Evolutionary conservation across 345 rosid genomes (phyloP).

Genomic region (Anastatica hierochuntica): DNA sequence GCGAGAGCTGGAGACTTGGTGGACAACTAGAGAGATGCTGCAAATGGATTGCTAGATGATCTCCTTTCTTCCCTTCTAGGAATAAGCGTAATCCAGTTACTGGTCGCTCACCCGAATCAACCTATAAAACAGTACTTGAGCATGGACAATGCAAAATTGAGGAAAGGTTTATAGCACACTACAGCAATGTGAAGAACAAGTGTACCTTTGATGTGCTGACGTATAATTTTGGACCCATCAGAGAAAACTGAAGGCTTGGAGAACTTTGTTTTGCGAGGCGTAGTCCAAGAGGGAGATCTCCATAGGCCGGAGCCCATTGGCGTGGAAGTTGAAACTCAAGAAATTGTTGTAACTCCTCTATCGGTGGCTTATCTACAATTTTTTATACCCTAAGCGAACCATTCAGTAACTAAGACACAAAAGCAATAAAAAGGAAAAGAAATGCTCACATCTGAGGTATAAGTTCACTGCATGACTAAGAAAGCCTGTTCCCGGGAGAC

Average conservation of each 20-base stretch:
- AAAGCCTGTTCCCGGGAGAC: conserved; percentile 60
- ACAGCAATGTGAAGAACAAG: not conserved
- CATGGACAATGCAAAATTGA: not conserved
- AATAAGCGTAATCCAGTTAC: conserved; percentile 85
- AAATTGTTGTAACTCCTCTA: conserved; percentile 85
- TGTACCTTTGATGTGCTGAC: conserved; percentile 63
- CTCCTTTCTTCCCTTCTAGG: conserved; percentile 82
- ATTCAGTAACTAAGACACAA: conserved; percentile 3
- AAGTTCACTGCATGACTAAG: conserved; percentile 15
- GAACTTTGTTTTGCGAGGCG: conserved; percentile 53
- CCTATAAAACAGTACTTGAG: conserved; percentile 32
- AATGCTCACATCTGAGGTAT: conserved; percentile 73
- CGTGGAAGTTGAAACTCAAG: conserved; percentile 93
- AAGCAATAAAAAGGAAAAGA: not conserved
- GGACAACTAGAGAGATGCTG: conserved; percentile 81
- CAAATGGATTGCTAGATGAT: conserved; percentile 82
- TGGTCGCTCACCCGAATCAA: conserved; percentile 68
- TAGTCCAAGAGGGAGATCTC: conserved; percentile 81
- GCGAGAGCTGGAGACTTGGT: conserved; percentile 42
- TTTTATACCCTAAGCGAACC: not conserved
- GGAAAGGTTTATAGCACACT: not conserved
- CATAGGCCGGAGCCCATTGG: conserved; percentile 94
- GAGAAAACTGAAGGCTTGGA: conserved; percentile 71
- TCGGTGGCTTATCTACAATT: conserved; percentile 81
- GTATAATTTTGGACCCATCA: conserved; percentile 89